Conservation (phyloP, 495 filamentous ascomycete species). For the Neurospora cerealis region DNA sequence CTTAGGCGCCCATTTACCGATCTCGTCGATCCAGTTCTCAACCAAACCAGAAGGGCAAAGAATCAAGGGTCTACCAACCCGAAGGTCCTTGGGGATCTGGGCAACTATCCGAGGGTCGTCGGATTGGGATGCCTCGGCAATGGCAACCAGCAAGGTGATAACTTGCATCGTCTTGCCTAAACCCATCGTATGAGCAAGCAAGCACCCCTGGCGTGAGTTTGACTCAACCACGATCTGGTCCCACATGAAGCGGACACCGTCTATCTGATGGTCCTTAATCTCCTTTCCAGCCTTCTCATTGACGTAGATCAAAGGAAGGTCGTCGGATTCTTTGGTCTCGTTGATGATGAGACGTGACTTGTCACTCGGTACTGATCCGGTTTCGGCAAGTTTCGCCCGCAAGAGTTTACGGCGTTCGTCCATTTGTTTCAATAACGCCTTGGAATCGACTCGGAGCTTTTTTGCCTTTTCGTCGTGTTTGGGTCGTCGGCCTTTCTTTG, state of each 20-base stretch:
- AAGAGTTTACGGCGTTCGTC: conserved; percentile 40
- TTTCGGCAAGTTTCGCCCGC: conserved; percentile 27
- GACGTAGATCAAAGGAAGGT: conserved; percentile 42
- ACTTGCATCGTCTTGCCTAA: conserved; percentile 90
- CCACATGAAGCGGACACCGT: conserved; percentile 85
- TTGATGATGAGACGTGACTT: conserved; percentile 54
- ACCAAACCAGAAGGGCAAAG: conserved; percentile 67
- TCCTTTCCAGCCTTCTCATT: conserved; percentile 34
- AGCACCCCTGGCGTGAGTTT: conserved; percentile 55
- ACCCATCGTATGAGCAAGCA: conserved; percentile 90
- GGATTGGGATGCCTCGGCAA: conserved; percentile 55
- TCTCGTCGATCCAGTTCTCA: conserved; percentile 76
- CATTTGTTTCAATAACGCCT: conserved; percentile 34
- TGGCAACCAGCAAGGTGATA: conserved; percentile 68
- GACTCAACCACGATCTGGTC: conserved; percentile 55
- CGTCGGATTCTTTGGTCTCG: conserved; percentile 48
- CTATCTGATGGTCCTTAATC: conserved; percentile 49
- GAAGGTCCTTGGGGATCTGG: conserved; percentile 60
- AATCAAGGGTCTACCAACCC: conserved; percentile 54
- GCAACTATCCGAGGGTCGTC: conserved; percentile 39
- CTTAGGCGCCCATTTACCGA: conserved; percentile 55
- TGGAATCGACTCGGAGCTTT: conserved; percentile 35
- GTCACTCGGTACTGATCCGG: conserved; percentile 32
- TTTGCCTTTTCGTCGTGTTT: conserved; percentile 38
- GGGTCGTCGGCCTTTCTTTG: conserved; percentile 38